Evolutionary conservation across 768 basidiomycete genomes (phyloP).

Genomic region (Amanita rubescens): DNA sequence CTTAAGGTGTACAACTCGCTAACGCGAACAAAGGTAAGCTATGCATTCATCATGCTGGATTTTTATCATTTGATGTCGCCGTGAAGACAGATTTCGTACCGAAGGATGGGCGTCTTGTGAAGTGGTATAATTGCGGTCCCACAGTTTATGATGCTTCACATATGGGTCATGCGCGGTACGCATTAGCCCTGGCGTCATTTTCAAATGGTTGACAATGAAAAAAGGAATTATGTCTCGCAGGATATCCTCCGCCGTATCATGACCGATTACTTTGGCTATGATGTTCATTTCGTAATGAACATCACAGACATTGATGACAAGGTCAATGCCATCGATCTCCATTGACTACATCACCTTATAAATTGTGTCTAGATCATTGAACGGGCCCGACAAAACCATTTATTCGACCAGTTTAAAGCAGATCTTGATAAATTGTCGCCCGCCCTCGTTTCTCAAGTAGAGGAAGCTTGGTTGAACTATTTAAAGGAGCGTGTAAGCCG

Average conservation of each 20-base stretch:
- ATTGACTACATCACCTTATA: not conserved
- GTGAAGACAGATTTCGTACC: constrained; percentile 72
- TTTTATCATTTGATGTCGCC: constrained; percentile 11
- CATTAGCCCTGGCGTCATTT: not conserved
- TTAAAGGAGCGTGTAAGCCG: constrained; percentile 56
- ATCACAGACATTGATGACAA: constrained; percentile 99
- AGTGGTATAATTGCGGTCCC: constrained; percentile 99
- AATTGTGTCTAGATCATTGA: constrained; percentile 69
- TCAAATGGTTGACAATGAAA: constrained; percentile 2
- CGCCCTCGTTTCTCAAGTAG: constrained; percentile 48
- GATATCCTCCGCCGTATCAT: constrained; percentile 87
- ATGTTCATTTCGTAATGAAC: constrained; percentile 99
- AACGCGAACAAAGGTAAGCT: not conserved
- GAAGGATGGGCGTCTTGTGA: constrained; percentile 61
- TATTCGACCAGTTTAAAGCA: constrained; percentile 54
- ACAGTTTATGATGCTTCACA: constrained; percentile 98
- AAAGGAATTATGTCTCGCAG: constrained; percentile 93
- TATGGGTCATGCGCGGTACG: constrained; percentile 96
- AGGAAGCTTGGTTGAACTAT: constrained; percentile 60
- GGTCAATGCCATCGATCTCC: constrained; percentile 36
- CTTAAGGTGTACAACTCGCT: constrained; percentile 29
- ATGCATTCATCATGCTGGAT: constrained; percentile 7
- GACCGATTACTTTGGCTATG: constrained; percentile 94
- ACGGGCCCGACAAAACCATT: constrained; percentile 76
- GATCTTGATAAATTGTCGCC: constrained; percentile 48